Base-by-base conservation (phyloP, 208 protist species). In the Leishmania gerbilli region DNA sequence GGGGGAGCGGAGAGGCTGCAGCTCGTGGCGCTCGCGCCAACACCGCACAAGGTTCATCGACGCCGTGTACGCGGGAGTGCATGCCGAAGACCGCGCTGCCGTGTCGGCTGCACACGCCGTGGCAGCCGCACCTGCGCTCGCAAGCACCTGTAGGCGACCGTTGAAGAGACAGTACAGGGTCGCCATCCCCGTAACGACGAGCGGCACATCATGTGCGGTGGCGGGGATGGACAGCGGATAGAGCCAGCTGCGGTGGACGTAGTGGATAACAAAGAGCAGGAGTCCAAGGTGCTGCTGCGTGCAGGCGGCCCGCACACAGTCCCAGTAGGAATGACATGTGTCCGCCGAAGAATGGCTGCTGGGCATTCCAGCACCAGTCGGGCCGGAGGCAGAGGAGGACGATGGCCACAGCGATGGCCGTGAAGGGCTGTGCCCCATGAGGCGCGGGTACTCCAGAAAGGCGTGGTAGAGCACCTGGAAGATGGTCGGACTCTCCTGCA, bases 121-220 rank as follows among this genome's bases (percentile, higher is more conserved):
- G 19, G 40, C 76, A 4, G 81, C 76, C 15, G 81, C 81, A 37
- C 81, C 76, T 55, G 81, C 81, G 37, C 81, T 91, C 45, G 93
- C 91, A 72, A 94, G 79, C 37, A 94, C 60, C 83, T 97, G 94
- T 76, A 96, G 84, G 17, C 91, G 88, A 1, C 94, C 94, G 60
- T 97, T 97, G 71, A 96, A 92, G 4, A 84, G 13, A 79, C 94
- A 97, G 86, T 97, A 97, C 2, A 92, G 5, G 8, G 88, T 94
- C 3, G 94, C 94, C 47, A 79, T 72, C 76, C 86, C 79, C 47
- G 84, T 92, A 17, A 97, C 83, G 19, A 88, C 79, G 13, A 94
- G 67, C 47, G 94, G 91, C 8, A 93, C 90, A 31, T 75, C 76
- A 27, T 88, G 71, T n/a, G 84, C 82, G 21, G 68, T 65, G 51